Base-by-base conservation (phyloP, 345 rosid genomes). In the Gossypium longicalyx region DNA sequence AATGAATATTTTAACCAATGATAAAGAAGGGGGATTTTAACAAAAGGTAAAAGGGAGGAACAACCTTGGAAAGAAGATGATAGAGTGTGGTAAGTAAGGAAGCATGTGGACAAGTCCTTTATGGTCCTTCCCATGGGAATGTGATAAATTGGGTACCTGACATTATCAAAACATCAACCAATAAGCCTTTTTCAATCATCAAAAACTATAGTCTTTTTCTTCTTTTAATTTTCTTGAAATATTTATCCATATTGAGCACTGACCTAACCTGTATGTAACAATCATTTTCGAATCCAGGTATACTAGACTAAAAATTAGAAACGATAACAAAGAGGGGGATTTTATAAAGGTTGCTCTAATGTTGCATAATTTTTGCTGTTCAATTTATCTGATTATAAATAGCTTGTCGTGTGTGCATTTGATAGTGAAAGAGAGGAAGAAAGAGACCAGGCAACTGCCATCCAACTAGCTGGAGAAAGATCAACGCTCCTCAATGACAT, bases 391-490 rank as follows among this genome's bases (percentile, higher is more conserved):
- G 16, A 12, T 62, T 27, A 15, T 29, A 8, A 62, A 38, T 17
- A 34, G 47, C 67, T 27, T 61, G 4, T 29, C 43, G 20, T 7
- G 66, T 29, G 41, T 9, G 43, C 43, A 60, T 65, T 25, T 2
- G 16, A 25, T 0, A 7, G 72, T 68, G 22, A 54, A 34, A 53
- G 25, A 34, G 15, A 9, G 10, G 15, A 25, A 76, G 77, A 74
- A 10, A 82, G 51, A 71, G 79, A 96, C 99, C 99, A 96, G 1
- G 99, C 92, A 49, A 96, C 98, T 0, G 99, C 93, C 98, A 96
- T 96, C 99, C 99, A 96, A 77, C 97, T 93, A 4, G 98, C 99
- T 0, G 99, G 99, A 1, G 99, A 96, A 84, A 96, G 99, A 90
- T 96, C 99, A 2, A 96, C 97, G 68, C 95, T 93, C 85, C 95